Conservation (phyloP, 208 protist species). For the Crithidia mellificae region DNA sequence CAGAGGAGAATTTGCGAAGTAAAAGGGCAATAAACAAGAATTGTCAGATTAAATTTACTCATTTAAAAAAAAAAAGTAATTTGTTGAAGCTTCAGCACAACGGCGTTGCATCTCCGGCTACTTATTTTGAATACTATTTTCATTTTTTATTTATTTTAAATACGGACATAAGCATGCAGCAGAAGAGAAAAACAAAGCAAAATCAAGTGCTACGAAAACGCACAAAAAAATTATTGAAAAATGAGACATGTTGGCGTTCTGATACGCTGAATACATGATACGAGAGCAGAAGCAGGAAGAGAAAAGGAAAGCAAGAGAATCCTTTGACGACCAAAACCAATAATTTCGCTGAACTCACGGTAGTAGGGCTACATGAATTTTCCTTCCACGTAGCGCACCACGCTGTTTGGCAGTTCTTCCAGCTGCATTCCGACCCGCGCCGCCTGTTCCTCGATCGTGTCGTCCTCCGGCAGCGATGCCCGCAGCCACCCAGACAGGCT, state of each 20-base stretch:
- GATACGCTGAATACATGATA: too few relatives aligned
- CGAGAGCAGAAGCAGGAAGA: neutral
- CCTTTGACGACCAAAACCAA: too few relatives aligned
- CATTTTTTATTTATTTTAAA: too few relatives aligned
- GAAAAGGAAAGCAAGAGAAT: neutral
- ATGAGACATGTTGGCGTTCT: neutral
- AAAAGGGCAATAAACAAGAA: too few relatives aligned
- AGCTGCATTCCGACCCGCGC: conserved; percentile 28
- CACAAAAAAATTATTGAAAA: neutral
- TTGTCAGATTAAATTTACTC: too few relatives aligned
- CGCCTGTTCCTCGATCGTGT: conserved; percentile 34
- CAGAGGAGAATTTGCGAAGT: too few relatives aligned
- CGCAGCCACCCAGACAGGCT: conserved; percentile 37
- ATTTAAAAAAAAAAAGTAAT: too few relatives aligned
- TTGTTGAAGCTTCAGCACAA: too few relatives aligned
- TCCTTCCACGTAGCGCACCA: conserved; percentile 42
- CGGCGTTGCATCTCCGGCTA: too few relatives aligned
- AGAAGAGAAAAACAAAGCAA: neutral
- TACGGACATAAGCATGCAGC: neutral
- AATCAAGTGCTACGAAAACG: neutral
- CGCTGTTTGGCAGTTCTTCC: conserved; percentile 42
- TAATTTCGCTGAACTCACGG: too few relatives aligned
- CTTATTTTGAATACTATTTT: too few relatives aligned
- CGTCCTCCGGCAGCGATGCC: conserved; percentile 26
- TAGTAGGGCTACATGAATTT: conserved; percentile 5